Conservation (phyloP, 129 eudicot species). For the Flaveria linearis region DNA sequence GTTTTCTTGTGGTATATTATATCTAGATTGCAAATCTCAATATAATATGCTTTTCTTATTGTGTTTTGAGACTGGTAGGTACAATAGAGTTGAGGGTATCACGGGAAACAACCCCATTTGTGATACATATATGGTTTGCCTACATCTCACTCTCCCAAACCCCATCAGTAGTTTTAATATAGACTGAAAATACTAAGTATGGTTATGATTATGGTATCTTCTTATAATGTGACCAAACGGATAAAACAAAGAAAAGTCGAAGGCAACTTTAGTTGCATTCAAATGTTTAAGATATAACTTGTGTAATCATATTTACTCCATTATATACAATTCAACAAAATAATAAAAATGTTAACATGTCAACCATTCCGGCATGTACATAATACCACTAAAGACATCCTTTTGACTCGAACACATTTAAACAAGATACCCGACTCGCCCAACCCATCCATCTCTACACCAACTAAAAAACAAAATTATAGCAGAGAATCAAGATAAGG, state of each 20-base stretch:
- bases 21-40: too few species aligned
- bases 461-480: neutral
- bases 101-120: too few species aligned
- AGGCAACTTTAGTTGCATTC: neutral
- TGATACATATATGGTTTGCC: too few species aligned
- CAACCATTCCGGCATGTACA: neutral
- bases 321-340: neutral
- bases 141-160: too few species aligned
- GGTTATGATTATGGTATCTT: too few species aligned
- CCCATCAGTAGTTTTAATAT: too few species aligned
- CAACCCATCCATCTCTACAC: neutral
- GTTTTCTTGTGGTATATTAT: too few species aligned
- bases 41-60: too few species aligned
- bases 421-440: neutral
- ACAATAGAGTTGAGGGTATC: too few species aligned
- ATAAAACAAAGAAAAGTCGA: neutral
- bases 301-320: conserved; percentile 2
- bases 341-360: neutral
- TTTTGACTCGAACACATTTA: neutral
- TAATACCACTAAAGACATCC: neutral
- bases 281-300: neutral
- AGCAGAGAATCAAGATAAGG: conserved; percentile 19
- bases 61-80: too few species aligned
- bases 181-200: too few species aligned
- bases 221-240: neutral